Evolutionary conservation across 106 monocot genomes (phyloP).

Genomic region (Dendrobium catenatum): DNA sequence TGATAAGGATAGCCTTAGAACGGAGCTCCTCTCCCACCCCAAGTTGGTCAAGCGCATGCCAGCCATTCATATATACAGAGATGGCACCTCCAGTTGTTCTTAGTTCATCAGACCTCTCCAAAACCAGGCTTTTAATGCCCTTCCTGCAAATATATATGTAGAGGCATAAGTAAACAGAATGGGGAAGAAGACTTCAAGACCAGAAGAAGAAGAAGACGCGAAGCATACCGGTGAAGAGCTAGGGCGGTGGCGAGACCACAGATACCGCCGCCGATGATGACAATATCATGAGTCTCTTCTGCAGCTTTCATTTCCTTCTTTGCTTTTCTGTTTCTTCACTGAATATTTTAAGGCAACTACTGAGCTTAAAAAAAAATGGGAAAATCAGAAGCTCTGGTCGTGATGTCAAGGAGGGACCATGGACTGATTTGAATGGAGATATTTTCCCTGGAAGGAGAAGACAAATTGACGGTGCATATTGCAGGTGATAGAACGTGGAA

Average conservation of each 20-base stretch:
- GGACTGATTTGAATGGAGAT: too few relatives aligned
- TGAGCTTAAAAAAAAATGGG: too few relatives aligned
- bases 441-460: too few relatives aligned
- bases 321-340: background rate
- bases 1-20: slow-evolving; percentile 17
- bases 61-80: slow-evolving; percentile 32
- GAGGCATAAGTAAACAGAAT: background rate
- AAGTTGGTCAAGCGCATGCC: slow-evolving; percentile 53
- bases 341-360: background rate
- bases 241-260: slow-evolving; percentile 24
- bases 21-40: slow-evolving; percentile 28
- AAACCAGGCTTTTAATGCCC: slow-evolving; percentile 32
- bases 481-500: too few relatives aligned
- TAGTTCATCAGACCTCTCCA: slow-evolving; percentile 28
- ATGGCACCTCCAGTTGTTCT: slow-evolving; percentile 26
- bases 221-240: slow-evolving; percentile 18
- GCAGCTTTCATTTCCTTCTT: background rate
- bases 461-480: too few relatives aligned
- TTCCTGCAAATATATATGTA: slow-evolving; percentile 27
- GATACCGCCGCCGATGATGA: slow-evolving; percentile 22
- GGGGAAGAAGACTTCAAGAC: background rate
- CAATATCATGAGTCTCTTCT: slow-evolving; percentile 19
- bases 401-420: too few relatives aligned
- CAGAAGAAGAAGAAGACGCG: background rate
- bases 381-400: too few relatives aligned